Conservation (phyloP, 345 rosid species). For the Populus davidiana region DNA sequence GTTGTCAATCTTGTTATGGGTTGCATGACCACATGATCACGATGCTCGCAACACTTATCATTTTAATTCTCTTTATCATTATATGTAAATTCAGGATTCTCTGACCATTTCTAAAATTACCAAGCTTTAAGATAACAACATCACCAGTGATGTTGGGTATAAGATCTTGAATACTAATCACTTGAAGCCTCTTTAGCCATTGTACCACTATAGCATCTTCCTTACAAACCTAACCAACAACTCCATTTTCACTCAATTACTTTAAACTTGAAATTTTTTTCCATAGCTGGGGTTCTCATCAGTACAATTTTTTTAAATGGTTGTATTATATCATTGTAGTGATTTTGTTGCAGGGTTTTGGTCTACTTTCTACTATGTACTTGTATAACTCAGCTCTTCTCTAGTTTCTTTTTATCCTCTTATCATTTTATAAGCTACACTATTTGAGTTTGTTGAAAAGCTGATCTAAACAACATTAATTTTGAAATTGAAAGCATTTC, state of each 20-base stretch:
- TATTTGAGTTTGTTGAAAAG: not conserved
- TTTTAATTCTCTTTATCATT: not conserved
- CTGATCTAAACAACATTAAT: no score
- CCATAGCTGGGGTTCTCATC: not conserved
- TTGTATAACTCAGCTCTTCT: not conserved
- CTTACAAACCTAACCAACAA: not conserved
- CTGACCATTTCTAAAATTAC: not conserved
- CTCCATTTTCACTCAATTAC: no score
- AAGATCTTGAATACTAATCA: not conserved
- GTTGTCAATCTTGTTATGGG: no score
- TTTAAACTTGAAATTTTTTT: not conserved
- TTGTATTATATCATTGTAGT: not conserved
- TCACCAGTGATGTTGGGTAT: not conserved
- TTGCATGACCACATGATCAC: no score
- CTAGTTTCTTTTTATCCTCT: not conserved
- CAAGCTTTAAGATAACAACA: not conserved
- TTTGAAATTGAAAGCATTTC: not conserved
- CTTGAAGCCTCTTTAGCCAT: not conserved
- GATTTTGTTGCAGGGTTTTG: not conserved
- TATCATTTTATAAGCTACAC: not conserved
- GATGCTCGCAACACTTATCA: no score
- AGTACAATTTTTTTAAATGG: no score
- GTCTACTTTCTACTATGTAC: not conserved
- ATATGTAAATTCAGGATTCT: not conserved
- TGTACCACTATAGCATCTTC: not conserved